Conservation (phyloP, 768 basidiomycete genomes). For the Lentinula edodes region DNA sequence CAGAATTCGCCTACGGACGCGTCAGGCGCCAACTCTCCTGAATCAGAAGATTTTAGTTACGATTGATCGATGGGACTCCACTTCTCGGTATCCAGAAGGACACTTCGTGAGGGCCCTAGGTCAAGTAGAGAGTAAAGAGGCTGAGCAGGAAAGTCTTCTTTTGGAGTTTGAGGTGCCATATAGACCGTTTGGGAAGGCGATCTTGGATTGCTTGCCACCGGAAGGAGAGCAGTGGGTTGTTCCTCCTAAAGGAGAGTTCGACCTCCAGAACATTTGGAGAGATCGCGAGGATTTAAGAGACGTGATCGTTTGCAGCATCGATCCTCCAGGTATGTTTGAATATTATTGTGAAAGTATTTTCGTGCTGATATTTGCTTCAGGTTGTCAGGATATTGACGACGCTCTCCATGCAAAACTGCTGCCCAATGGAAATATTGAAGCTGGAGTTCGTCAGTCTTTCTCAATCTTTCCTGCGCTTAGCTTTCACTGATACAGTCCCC, state of each 20-base stretch:
- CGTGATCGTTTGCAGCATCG: conserved; percentile 90
- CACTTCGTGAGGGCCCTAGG: conserved; percentile 94
- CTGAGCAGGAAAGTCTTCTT: conserved; percentile 89
- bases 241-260: conserved; percentile 56
- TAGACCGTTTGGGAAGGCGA: conserved; percentile 92
- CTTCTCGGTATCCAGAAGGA: conserved; percentile 90
- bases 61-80: conserved; percentile 87
- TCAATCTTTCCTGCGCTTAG: not conserved
- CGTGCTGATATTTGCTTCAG: conserved; percentile 29
- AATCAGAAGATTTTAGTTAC: conserved; percentile 95
- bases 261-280: conserved; percentile 54
- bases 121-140: conserved; percentile 89
- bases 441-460: conserved; percentile 85
- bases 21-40: conserved; percentile 84
- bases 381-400: conserved; percentile 98
- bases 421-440: conserved; percentile 92
- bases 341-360: not conserved
- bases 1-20: conserved; percentile 89
- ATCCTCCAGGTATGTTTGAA: conserved; percentile 71
- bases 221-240: conserved; percentile 95
- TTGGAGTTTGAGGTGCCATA: conserved; percentile 96
- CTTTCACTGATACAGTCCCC: not conserved
- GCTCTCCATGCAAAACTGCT: conserved; percentile 86
- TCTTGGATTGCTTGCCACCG: conserved; percentile 81
- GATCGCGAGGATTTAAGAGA: conserved; percentile 85